phyloP scores from a whole-genome alignment of 1,284 basidiomycete species.

The Sporisorium exsertum region DNA sequence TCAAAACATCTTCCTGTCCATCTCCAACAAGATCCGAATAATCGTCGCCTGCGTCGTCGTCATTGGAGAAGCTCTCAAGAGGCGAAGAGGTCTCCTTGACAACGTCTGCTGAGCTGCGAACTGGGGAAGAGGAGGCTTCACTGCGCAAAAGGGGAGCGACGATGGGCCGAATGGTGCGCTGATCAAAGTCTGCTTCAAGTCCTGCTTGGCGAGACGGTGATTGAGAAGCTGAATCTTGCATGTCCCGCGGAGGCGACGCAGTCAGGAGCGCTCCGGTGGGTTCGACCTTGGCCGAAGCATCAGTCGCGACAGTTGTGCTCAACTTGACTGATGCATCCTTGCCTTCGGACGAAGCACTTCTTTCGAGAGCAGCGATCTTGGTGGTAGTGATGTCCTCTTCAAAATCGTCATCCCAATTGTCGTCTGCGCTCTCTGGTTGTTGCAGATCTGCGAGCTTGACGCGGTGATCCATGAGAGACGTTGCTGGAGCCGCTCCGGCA shows the following conservation, averaged over 20 bases:
- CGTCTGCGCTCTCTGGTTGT: conserved; percentile 75
- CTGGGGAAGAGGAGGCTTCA: conserved; percentile 38
- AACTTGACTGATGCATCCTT: conserved; percentile 9
- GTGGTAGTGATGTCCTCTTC: conserved; percentile 89
- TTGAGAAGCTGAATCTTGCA: not conserved
- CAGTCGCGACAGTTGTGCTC: not conserved
- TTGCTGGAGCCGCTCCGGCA: conserved; percentile 50
- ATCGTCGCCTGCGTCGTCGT: conserved; percentile 72
- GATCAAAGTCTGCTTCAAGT: conserved; percentile 51
- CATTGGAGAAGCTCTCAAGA: conserved; percentile 25
- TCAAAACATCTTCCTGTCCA: conserved; percentile 51
- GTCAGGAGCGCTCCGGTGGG: not conserved
- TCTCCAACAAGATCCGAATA: conserved; percentile 61
- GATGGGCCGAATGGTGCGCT: conserved; percentile 71
- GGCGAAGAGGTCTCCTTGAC: conserved; percentile 4
- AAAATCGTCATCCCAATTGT: conserved; percentile 98
- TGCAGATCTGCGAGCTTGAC: conserved; percentile 72
- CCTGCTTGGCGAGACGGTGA: conserved; percentile 22
- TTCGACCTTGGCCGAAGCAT: not conserved
- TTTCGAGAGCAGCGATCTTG: conserved; percentile 78
- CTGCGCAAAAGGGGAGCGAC: conserved; percentile 27
- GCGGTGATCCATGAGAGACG: conserved; percentile 54
- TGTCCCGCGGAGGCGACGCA: not conserved
- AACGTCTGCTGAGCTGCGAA: conserved; percentile 10
- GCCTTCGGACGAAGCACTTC: conserved; percentile 18